Conservation (phyloP, 768 basidiomycete species). For the Agrocybe praecox region DNA sequence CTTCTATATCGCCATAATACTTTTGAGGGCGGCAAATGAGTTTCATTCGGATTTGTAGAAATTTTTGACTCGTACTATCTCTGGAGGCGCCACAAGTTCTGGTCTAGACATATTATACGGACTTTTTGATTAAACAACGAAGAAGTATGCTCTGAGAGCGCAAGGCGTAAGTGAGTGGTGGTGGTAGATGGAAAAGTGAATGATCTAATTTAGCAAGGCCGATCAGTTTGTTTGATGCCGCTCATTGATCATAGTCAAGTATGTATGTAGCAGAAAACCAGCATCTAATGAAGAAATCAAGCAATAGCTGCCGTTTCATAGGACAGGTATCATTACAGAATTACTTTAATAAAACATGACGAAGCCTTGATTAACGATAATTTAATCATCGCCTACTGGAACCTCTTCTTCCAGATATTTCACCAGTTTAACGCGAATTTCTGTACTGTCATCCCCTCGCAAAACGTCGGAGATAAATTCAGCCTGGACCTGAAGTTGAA, state of each 20-base stretch:
- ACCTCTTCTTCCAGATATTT: constrained; percentile 97
- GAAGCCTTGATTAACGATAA: not conserved
- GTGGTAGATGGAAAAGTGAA: constrained; percentile 14
- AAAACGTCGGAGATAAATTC: constrained; percentile 89
- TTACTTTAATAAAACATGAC: not conserved
- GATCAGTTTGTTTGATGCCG: not conserved
- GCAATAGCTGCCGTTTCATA: too few species aligned
- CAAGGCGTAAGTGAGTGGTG: constrained; percentile 4
- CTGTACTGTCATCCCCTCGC: constrained; percentile 92
- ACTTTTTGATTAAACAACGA: not conserved
- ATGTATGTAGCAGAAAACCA: too few species aligned
- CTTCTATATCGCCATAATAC: constrained; percentile 97
- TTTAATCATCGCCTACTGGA: constrained; percentile 87
- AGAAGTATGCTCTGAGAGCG: not conserved
- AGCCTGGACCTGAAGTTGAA: constrained; percentile 94
- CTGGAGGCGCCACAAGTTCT: constrained; percentile 86
- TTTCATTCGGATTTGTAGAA: constrained; percentile 5
- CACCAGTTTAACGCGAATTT: constrained; percentile 87
- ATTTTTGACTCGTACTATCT: constrained; percentile 64
- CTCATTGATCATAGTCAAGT: not conserved
- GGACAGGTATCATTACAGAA: not conserved
- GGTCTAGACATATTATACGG: constrained; percentile 72
- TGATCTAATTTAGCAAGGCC: constrained; percentile 24
- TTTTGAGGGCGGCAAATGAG: constrained; percentile 29
- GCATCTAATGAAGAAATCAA: too few species aligned